phyloP scores from a whole-genome alignment of 805 yeast genomes.

The Ogataea paradorogensis region DNA sequence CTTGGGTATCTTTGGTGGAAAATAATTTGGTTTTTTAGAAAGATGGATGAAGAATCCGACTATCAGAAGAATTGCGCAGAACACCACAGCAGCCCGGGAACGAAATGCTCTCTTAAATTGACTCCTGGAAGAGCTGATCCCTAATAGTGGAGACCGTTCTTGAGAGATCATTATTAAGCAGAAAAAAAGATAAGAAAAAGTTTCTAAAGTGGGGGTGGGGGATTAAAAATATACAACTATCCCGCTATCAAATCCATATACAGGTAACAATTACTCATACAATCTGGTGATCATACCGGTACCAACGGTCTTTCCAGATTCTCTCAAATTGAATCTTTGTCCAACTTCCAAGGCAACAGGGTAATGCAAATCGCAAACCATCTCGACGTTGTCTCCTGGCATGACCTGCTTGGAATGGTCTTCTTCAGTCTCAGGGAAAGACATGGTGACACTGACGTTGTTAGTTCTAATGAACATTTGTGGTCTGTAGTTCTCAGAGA shows the following conservation, averaged over 20 bases:
- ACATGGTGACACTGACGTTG: constrained; percentile 85
- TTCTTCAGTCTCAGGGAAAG: constrained; percentile 77
- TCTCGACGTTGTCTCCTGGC: constrained; percentile 98
- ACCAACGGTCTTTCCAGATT: constrained; percentile 99
- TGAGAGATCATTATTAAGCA: background rate
- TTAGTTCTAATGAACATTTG: constrained; percentile 96
- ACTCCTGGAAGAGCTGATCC: background rate
- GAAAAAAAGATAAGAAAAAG: constrained; percentile 1
- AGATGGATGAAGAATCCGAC: background rate
- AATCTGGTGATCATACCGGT: constrained; percentile 93
- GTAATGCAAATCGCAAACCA: constrained; percentile 84
- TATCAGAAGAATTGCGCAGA: background rate
- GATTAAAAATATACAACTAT: constrained; percentile 7
- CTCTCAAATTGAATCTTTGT: constrained; percentile 99
- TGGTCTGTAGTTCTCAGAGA: constrained; percentile 96
- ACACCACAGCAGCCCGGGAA: background rate
- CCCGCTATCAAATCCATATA: constrained; percentile 9
- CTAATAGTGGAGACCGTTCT: constrained; percentile 3
- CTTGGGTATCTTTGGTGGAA: constrained; percentile 8
- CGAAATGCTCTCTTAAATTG: background rate
- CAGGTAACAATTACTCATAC: constrained; percentile 24
- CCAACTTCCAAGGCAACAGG: constrained; percentile 94
- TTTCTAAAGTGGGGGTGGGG: background rate
- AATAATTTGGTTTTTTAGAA: background rate
- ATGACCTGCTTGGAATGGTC: constrained; percentile 88